Evolutionary conservation across 192 early-diverging fungal genomes (phyloP).

Genomic region (Dissophora globulifera): DNA sequence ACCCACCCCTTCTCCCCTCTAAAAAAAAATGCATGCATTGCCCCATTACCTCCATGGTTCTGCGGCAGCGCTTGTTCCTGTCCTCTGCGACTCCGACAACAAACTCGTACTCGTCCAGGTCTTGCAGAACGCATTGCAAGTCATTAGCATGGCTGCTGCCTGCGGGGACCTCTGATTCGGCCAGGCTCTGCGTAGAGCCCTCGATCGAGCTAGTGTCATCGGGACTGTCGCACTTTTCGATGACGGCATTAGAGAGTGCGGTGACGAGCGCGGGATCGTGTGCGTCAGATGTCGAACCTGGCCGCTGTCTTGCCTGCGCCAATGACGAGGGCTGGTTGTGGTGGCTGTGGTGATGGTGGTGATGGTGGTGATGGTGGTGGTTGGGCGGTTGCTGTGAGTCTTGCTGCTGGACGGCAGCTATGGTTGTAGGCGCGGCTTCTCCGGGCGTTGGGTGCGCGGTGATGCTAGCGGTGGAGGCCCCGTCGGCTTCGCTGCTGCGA

Average conservation of each 20-base stretch:
- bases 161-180: conserved; percentile 11
- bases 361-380: conserved; percentile 24
- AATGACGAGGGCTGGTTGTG: conserved; percentile 10
- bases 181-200: conserved; percentile 25
- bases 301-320: conserved; percentile 10
- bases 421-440: conserved; percentile 14
- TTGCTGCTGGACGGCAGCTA: conserved; percentile 3
- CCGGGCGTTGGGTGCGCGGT: too few species aligned
- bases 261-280: conserved; percentile 29
- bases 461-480: background rate
- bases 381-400: background rate
- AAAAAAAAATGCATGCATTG: too few species aligned
- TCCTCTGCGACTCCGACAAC: conserved; percentile 82
- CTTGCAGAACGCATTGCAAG: conserved; percentile 39
- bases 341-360: conserved; percentile 16
- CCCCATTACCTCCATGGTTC: conserved; percentile 94
- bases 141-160: background rate
- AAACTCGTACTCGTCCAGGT: conserved; percentile 49
- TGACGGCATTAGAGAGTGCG: conserved; percentile 17
- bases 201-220: conserved; percentile 48
- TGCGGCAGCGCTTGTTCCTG: conserved; percentile 87
- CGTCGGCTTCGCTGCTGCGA: conserved; percentile 14
- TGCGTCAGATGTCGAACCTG: conserved; percentile 17
- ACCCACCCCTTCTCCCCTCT: too few species aligned
- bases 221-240: conserved; percentile 49